Base-by-base conservation (phyloP, 176 grass and related monocot genomes). In the Oryza meridionalis region DNA sequence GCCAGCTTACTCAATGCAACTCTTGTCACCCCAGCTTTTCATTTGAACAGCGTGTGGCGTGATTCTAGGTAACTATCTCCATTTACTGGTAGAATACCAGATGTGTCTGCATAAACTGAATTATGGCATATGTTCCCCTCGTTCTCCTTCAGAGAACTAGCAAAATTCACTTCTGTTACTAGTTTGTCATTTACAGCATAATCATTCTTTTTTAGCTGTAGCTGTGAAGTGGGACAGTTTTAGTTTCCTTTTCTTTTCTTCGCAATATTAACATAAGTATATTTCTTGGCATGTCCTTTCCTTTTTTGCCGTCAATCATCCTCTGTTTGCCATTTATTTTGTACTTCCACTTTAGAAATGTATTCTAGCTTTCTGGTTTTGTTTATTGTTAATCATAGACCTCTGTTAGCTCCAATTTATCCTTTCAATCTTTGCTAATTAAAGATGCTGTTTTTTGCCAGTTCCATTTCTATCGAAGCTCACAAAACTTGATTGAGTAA, bases 1-100 rank as follows among this genome's bases (percentile, higher is more conserved):
- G 92, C 96, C 4, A 84, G 87, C 51, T 75, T 95, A 85, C 82
- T 98, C 70, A 98, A 98, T 93, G 96, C 96, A 77, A 98, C 96
- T 70, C 96, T 98, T 84, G 85, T 95, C 80, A 92, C 70, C 73
- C 96, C 96, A 74, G 89, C 78, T 33, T 93, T 98, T 89, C 96
- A 98, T 84, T 81, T 98, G 77, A 95, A 98, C 55, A 98, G 96
- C 12, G 96, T 98, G 81, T 98, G 93, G 96, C 91, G 85, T 82
- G 96, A 98, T 95, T 88, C 91, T 49, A 95, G 96, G 96, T 98
- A 78, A 89, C 49, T 74, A 24, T 81, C 21, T 67, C 81, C 75
- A 32, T 65, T 76, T 84, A 22, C 16, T 22, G 29, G 22, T 22
- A 75, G 38, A 82, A 78, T 69, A 24, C 1, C 8, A 73, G 5